These are phyloP conservation scores for Ascochyta pisi DNA, from an alignment of 2,329 filamentous ascomycete genomes.

Conservation along the genomic window DNA sequence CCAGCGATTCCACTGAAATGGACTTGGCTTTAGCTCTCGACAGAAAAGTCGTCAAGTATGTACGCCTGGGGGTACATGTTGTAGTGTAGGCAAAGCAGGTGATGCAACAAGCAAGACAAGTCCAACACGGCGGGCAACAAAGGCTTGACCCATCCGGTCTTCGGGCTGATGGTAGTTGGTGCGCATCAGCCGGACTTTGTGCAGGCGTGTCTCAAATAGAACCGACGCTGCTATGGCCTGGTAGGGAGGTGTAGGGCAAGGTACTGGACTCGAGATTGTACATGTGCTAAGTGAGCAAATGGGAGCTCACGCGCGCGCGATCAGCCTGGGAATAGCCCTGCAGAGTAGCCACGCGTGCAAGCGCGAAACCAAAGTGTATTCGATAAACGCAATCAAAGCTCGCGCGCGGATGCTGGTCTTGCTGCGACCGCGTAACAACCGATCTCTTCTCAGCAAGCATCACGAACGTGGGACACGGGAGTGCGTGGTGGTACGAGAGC, in stretches of 20 bases:
- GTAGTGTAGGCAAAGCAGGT: background rate
- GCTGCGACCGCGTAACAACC: background rate
- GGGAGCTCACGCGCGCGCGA: slow-evolving; percentile 35
- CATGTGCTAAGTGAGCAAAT: slow-evolving; percentile 34
- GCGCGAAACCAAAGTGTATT: slow-evolving; percentile 21
- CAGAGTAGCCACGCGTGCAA: slow-evolving; percentile 29
- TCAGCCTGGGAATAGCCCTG: slow-evolving; percentile 31
- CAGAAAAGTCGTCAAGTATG: background rate
- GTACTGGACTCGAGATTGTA: slow-evolving; percentile 35
- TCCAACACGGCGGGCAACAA: slow-evolving; percentile 21
- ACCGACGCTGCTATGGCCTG: slow-evolving; percentile 17
- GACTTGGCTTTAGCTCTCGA: background rate
- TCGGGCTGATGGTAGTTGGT: slow-evolving; percentile 25
- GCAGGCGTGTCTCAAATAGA: slow-evolving; percentile 28
- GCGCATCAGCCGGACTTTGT: slow-evolving; percentile 38
- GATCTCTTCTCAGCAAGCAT: background rate
- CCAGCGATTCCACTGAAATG: background rate
- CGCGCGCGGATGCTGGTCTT: slow-evolving; percentile 5
- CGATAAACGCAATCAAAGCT: slow-evolving; percentile 14
- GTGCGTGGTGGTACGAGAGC: slow-evolving; percentile 15
- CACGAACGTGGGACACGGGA: slow-evolving; percentile 2
- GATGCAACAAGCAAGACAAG: slow-evolving; percentile 5
- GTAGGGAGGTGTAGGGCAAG: slow-evolving; percentile 23
- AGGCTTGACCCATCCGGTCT: slow-evolving; percentile 17
- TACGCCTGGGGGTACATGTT: slow-evolving; percentile 7